phyloP scores from a whole-genome alignment of 768 basidiomycete species.

The Amanita jacksonii region DNA sequence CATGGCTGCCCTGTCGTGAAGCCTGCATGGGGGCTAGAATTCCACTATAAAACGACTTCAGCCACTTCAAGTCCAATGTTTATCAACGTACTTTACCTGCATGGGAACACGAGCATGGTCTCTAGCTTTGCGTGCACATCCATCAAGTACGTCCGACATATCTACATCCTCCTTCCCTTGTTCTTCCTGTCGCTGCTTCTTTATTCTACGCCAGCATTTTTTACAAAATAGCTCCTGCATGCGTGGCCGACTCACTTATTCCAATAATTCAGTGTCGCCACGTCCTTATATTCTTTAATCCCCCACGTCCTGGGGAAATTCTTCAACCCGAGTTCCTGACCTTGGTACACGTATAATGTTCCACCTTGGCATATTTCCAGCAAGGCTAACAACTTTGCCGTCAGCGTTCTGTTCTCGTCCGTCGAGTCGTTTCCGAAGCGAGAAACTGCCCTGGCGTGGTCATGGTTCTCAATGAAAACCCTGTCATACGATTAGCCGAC shows the following conservation, averaged over 20 bases:
- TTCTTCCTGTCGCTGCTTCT: constrained; percentile 26
- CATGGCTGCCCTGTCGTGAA: constrained; percentile 60
- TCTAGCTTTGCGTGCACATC: constrained; percentile 51
- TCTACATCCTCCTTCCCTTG: constrained; percentile 34
- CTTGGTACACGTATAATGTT: constrained; percentile 68
- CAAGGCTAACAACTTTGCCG: constrained; percentile 57
- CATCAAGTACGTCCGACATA: constrained; percentile 51
- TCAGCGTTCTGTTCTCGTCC: constrained; percentile 42
- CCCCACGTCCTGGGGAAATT: constrained; percentile 57
- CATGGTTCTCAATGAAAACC: constrained; percentile 65
- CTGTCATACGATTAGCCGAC: constrained; percentile 18
- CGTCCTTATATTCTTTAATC: constrained; percentile 66
- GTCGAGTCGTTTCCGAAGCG: constrained; percentile 53
- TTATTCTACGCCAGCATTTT: constrained; percentile 22
- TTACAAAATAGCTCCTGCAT: background rate
- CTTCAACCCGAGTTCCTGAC: constrained; percentile 61
- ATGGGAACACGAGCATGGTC: constrained; percentile 67
- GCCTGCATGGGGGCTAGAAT: constrained; percentile 42
- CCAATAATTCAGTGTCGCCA: constrained; percentile 53
- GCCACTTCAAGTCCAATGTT: background rate
- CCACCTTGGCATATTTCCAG: constrained; percentile 54
- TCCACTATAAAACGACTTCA: constrained; percentile 39
- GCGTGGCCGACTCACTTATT: constrained; percentile 31
- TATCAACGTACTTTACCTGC: constrained; percentile 42
- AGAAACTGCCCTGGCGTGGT: constrained; percentile 53